Conservation (phyloP, 768 basidiomycete species). For the Boletellus emodensis region DNA sequence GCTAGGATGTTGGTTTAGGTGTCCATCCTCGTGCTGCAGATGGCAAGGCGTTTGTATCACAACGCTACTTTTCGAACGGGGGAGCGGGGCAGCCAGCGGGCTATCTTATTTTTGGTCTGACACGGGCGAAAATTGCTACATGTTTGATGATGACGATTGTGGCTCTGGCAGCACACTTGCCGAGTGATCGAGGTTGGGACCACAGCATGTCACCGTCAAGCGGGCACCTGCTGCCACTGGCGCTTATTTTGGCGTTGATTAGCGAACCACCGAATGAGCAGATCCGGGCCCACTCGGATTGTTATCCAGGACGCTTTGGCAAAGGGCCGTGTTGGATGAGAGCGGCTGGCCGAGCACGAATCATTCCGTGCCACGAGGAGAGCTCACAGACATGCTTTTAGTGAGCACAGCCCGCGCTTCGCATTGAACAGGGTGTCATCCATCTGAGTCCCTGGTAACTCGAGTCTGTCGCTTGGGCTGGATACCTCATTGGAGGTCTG, state of each 20-base stretch:
- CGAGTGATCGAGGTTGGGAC: background rate
- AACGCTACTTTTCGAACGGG: background rate
- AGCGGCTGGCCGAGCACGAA: background rate
- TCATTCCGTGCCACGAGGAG: constrained; percentile 23
- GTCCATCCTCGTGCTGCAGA: background rate
- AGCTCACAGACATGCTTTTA: constrained; percentile 26
- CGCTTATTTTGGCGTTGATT: constrained; percentile 10
- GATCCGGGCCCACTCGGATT: no score
- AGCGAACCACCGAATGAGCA: background rate
- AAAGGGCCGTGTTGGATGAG: constrained; percentile 13
- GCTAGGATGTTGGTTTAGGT: constrained; percentile 3
- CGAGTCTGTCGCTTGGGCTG: constrained; percentile 14
- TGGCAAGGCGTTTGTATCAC: background rate
- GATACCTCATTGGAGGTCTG: constrained; percentile 17
- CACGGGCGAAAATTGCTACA: background rate
- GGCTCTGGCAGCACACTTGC: background rate
- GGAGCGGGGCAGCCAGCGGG: background rate
- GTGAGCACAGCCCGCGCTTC: constrained; percentile 16
- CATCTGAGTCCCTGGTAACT: constrained; percentile 26
- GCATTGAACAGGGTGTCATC: background rate
- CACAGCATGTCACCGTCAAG: constrained; percentile 9
- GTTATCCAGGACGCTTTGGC: constrained; percentile 19
- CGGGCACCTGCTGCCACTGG: background rate
- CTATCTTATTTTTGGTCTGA: constrained; percentile 2
- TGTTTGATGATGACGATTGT: background rate